These are phyloP conservation scores for Pestalotiopsis sp. DNA, from an alignment of 2,329 filamentous ascomycete genomes.

Conservation along the genomic window DNA sequence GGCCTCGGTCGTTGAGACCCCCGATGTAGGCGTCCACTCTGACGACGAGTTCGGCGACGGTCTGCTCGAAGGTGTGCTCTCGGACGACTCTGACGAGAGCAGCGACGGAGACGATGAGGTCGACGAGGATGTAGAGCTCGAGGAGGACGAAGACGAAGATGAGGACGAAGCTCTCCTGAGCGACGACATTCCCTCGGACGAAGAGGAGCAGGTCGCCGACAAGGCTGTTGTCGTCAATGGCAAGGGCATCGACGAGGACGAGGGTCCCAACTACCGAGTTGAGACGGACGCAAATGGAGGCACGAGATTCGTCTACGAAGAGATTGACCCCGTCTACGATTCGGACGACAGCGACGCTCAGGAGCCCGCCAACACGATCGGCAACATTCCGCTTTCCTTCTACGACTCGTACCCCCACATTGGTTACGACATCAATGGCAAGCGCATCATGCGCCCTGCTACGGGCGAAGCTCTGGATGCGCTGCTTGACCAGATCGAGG, in stretches of 20 bases:
- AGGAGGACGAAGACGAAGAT: constrained; percentile 39
- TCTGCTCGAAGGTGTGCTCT: constrained; percentile 56
- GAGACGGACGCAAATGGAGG: constrained; percentile 87
- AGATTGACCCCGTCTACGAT: constrained; percentile 93
- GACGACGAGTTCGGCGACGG: constrained; percentile 61
- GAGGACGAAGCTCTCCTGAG: constrained; percentile 43
- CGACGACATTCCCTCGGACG: constrained; percentile 48
- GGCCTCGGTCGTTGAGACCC: constrained; percentile 54
- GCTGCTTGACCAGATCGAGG: constrained; percentile 90
- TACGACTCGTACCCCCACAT: constrained; percentile 83
- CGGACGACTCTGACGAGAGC: constrained; percentile 57
- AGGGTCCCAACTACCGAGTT: constrained; percentile 51
- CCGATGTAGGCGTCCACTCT: constrained; percentile 49
- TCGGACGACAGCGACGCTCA: constrained; percentile 90
- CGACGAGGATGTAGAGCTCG: constrained; percentile 15
- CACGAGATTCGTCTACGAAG: constrained; percentile 85
- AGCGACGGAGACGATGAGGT: constrained; percentile 50
- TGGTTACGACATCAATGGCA: constrained; percentile 98
- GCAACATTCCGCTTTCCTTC: constrained; percentile 88
- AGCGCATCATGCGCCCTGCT: constrained; percentile 94
- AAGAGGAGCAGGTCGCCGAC: constrained; percentile 36
- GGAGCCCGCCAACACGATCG: constrained; percentile 84
- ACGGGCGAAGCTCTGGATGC: constrained; percentile 92
- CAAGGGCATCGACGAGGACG: constrained; percentile 38
- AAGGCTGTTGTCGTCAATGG: constrained; percentile 17